A percentile compares a stretch with the other conserved stretches of the same genome.
Evolutionary conservation across 768 basidiomycete species (phyloP).

Genomic region (Lactifluus rugatus): DNA sequence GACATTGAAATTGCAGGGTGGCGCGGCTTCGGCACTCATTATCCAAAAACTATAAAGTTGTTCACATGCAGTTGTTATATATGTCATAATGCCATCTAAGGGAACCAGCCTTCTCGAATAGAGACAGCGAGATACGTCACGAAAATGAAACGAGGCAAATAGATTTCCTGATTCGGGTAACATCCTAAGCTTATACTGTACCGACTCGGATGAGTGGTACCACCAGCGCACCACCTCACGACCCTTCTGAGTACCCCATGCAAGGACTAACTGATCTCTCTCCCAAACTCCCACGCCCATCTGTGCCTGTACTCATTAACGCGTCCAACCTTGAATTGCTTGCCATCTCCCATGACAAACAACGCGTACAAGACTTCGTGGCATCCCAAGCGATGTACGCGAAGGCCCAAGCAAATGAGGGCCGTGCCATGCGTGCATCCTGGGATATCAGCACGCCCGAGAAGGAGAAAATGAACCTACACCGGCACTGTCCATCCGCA

Average conservation of each 20-base stretch:
- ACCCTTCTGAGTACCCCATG: conserved; percentile 20
- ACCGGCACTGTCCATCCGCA: background rate
- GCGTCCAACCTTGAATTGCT: conserved; percentile 9
- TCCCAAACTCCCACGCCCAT: background rate
- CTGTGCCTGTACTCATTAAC: background rate
- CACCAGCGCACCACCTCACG: background rate
- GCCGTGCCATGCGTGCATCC: conserved; percentile 19
- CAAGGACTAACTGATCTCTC: background rate
- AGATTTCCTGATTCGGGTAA: too few species aligned
- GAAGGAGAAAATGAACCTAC: conserved; percentile 4
- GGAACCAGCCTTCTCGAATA: background rate
- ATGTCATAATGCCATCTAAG: background rate
- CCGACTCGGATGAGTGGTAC: too few species aligned
- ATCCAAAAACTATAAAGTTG: conserved; percentile 64
- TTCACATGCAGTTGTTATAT: too few species aligned
- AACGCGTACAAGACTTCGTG: conserved; percentile 39
- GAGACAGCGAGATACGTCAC: too few species aligned
- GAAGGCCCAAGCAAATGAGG: conserved; percentile 37
- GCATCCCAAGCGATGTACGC: conserved; percentile 38
- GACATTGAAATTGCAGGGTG: conserved; percentile 47
- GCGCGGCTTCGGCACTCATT: conserved; percentile 84
- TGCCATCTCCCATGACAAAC: conserved; percentile 31
- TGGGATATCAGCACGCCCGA: conserved; percentile 15
- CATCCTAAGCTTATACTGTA: too few species aligned
- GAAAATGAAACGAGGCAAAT: background rate